Evolutionary conservation across 148 eudicot genomes (phyloP).

Genomic region (Silene conica): DNA sequence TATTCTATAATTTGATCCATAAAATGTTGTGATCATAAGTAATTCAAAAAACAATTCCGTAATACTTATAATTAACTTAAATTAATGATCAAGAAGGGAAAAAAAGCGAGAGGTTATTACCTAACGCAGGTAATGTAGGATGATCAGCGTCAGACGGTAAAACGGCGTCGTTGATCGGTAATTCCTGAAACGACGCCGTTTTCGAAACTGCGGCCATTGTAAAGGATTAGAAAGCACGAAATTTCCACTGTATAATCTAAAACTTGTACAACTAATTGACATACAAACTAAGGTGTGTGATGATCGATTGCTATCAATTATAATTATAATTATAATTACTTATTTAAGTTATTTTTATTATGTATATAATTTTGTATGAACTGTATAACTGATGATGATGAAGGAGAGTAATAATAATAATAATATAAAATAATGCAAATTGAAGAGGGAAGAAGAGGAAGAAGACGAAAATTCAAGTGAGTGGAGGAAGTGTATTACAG

Average conservation of each 20-base stretch:
- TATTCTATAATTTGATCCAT: too few relatives aligned
- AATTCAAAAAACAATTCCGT: not conserved
- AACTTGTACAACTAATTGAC: slow-evolving; percentile 20
- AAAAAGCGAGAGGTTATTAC: not conserved
- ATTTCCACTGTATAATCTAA: slow-evolving; percentile 15
- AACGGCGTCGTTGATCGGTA: not conserved
- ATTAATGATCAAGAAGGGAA: not conserved
- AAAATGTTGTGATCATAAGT: not conserved
- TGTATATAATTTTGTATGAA: too few relatives aligned
- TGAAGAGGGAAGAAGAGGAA: slow-evolving; percentile 12
- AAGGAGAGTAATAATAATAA: not conserved
- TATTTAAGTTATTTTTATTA: not conserved
- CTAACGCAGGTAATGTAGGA: slow-evolving; percentile 2
- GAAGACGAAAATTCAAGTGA: slow-evolving; percentile 13
- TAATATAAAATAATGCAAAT: slow-evolving; percentile 11
- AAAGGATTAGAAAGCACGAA: slow-evolving; percentile 21
- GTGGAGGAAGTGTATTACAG: slow-evolving; percentile 9
- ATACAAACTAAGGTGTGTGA: slow-evolving; percentile 11
- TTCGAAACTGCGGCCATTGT: slow-evolving; percentile 38
- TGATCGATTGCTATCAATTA: not conserved
- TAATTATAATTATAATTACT: too few relatives aligned
- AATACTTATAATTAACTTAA: not conserved
- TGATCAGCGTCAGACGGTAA: slow-evolving; percentile 6
- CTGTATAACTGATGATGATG: not conserved
- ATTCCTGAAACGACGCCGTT: slow-evolving; percentile 28